Percentiles rank a stretch among this genome's conserved stretches.
These are phyloP conservation scores for Laetiporus sulphureus DNA, from an alignment of 1,284 basidiomycete genomes.

Conservation along the genomic window DNA sequence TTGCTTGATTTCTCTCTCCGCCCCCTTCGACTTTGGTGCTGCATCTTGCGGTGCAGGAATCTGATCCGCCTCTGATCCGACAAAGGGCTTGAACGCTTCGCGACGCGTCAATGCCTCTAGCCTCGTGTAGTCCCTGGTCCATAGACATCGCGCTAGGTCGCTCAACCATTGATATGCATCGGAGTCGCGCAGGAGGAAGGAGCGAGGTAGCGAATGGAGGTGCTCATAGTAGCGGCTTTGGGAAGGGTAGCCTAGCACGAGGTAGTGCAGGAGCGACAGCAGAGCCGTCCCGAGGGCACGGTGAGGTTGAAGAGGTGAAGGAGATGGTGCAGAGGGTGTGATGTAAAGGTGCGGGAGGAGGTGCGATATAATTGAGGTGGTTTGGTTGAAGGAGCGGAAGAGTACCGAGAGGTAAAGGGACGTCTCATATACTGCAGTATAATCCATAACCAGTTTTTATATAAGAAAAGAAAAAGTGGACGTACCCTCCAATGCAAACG, in stretches of 20 bases:
- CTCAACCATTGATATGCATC: slow-evolving; percentile 39
- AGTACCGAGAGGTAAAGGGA: slow-evolving; percentile 58
- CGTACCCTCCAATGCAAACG: slow-evolving; percentile 59
- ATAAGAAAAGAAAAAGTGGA: not conserved
- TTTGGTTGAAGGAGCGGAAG: slow-evolving; percentile 52
- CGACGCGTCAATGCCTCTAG: slow-evolving; percentile 36
- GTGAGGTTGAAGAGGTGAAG: slow-evolving; percentile 11
- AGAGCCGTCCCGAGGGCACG: slow-evolving; percentile 30
- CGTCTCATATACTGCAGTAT: slow-evolving; percentile 68
- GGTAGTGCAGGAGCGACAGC: slow-evolving; percentile 46
- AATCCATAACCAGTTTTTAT: too few relatives aligned
- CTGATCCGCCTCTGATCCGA: not conserved
- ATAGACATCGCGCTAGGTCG: slow-evolving; percentile 38
- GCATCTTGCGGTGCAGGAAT: not conserved
- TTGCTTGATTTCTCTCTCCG: too few relatives aligned
- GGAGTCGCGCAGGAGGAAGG: slow-evolving; percentile 24
- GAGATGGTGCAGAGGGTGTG: slow-evolving; percentile 7
- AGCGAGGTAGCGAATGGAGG: slow-evolving; percentile 32
- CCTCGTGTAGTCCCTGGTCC: slow-evolving; percentile 44
- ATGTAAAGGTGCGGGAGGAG: slow-evolving; percentile 45
- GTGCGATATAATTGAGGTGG: slow-evolving; percentile 49
- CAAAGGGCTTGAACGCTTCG: slow-evolving; percentile 10
- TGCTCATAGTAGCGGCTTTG: slow-evolving; percentile 47
- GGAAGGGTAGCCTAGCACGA: slow-evolving; percentile 52
- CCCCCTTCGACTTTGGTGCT: not conserved